Evolutionary conservation across 2,329 filamentous ascomycete species (phyloP).

Genomic region (Elsinoe arachidis): DNA sequence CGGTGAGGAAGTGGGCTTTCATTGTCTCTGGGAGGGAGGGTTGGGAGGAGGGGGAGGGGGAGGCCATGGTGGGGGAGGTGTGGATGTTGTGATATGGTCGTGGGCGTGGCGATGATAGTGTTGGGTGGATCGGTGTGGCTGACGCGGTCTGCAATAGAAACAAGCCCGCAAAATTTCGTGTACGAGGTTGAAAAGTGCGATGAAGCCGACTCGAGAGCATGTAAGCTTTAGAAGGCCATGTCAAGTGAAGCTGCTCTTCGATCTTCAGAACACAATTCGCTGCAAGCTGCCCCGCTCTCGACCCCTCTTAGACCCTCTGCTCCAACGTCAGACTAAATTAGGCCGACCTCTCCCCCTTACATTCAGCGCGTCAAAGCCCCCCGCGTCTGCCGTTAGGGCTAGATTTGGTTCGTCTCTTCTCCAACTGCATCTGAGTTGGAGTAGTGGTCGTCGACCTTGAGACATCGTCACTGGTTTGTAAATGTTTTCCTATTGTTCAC

Average conservation of each 20-base stretch:
- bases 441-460: background rate
- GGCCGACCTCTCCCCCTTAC: no score
- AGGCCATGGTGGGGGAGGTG: background rate
- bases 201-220: background rate
- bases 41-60: background rate
- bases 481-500: background rate
- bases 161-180: no score
- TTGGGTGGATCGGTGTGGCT: no score
- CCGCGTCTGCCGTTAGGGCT: no score
- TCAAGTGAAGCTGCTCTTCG: no score
- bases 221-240: background rate
- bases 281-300: background rate
- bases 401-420: background rate
- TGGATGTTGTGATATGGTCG: background rate
- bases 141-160: no score
- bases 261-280: background rate
- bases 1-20: conserved; percentile 35
- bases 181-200: no score
- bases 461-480: background rate
- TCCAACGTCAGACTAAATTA: no score
- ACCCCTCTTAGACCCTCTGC: no score
- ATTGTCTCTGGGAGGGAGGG: conserved; percentile 24
- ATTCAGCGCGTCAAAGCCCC: no score
- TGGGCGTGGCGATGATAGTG: no score
- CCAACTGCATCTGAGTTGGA: background rate